Percentiles rank a stretch among this genome's conserved stretches.
phyloP scores from a whole-genome alignment of 148 eudicot species.

The Hydrangea macrophylla region DNA sequence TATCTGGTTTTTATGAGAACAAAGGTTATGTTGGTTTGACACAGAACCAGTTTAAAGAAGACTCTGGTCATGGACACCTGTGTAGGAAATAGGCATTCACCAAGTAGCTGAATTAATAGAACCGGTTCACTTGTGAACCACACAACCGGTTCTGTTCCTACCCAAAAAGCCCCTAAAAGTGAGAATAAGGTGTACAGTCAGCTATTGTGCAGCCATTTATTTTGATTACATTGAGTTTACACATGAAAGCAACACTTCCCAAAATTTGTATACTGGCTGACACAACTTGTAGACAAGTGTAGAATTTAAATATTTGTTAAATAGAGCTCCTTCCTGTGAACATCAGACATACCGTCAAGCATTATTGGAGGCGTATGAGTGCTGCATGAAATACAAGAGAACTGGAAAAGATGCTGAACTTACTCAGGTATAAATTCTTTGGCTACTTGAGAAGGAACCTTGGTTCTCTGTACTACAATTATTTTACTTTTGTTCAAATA shows the following conservation, averaged over 20 bases:
- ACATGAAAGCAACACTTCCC: not conserved
- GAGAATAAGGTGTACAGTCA: not conserved
- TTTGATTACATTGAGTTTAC: not conserved
- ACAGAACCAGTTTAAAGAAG: too few relatives aligned
- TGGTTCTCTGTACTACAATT: not conserved
- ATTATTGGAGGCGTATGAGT: slow-evolving; percentile 84
- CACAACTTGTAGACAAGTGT: not conserved
- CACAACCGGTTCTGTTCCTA: too few relatives aligned
- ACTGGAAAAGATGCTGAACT: slow-evolving; percentile 96
- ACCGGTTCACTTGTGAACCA: too few relatives aligned
- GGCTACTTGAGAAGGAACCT: not conserved
- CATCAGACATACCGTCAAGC: slow-evolving; percentile 83
- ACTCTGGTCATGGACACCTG: too few relatives aligned
- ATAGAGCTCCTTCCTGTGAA: not conserved
- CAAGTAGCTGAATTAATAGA: too few relatives aligned
- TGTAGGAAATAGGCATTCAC: too few relatives aligned
- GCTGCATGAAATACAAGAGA: slow-evolving; percentile 86
- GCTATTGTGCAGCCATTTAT: not conserved
- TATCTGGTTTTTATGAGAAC: too few relatives aligned
- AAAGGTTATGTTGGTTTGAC: too few relatives aligned
- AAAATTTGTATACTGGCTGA: not conserved
- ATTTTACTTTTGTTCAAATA: not conserved
- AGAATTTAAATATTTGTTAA: not conserved
- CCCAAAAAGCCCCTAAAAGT: too few relatives aligned
- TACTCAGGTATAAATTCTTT: slow-evolving; percentile 61